phyloP scores from a whole-genome alignment of 768 basidiomycete genomes.

The Steccherinum ochraceum region DNA sequence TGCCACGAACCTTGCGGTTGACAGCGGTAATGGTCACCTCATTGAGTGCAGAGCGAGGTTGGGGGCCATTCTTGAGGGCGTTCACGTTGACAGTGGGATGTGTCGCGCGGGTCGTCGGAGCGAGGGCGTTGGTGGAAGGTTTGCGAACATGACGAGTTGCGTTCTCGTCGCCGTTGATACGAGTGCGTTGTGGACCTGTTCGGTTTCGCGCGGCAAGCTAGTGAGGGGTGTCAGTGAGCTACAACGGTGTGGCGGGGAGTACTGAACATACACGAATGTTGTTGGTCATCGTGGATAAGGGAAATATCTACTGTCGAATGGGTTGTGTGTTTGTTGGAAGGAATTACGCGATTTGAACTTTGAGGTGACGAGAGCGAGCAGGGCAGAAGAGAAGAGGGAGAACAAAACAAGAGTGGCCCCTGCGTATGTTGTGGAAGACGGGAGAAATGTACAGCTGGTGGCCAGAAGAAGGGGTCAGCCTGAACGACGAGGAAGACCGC shows the following conservation, averaged over 20 bases:
- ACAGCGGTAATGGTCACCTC: slow-evolving; percentile 78
- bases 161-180: slow-evolving; percentile 71
- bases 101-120: slow-evolving; percentile 44
- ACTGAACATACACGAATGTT: slow-evolving; percentile 49
- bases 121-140: slow-evolving; percentile 39
- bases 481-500: slow-evolving; percentile 19
- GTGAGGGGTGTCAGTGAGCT: slow-evolving; percentile 10
- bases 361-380: slow-evolving; percentile 11
- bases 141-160: slow-evolving; percentile 65
- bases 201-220: slow-evolving; percentile 67
- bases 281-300: slow-evolving; percentile 33
- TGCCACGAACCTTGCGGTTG: slow-evolving; percentile 49
- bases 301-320: slow-evolving; percentile 12
- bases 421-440: slow-evolving; percentile 20
- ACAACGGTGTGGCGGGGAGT: slow-evolving; percentile 6
- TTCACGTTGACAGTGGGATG: slow-evolving; percentile 34
- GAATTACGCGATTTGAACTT: slow-evolving; percentile 3
- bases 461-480: slow-evolving; percentile 25
- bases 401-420: slow-evolving; percentile 21
- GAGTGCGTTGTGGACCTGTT: slow-evolving; percentile 52
- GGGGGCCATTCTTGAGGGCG: slow-evolving; percentile 43
- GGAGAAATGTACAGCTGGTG: slow-evolving; percentile 7
- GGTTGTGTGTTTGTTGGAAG: slow-evolving; percentile 12
- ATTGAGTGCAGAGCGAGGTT: slow-evolving; percentile 67
- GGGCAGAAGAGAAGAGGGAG: slow-evolving; percentile 26